Percentiles rank a stretch among this genome's conserved stretches.
These are phyloP conservation scores for Microcyclospora tardicrescens DNA, from an alignment of 2,329 filamentous ascomycete genomes.

Conservation along the genomic window DNA sequence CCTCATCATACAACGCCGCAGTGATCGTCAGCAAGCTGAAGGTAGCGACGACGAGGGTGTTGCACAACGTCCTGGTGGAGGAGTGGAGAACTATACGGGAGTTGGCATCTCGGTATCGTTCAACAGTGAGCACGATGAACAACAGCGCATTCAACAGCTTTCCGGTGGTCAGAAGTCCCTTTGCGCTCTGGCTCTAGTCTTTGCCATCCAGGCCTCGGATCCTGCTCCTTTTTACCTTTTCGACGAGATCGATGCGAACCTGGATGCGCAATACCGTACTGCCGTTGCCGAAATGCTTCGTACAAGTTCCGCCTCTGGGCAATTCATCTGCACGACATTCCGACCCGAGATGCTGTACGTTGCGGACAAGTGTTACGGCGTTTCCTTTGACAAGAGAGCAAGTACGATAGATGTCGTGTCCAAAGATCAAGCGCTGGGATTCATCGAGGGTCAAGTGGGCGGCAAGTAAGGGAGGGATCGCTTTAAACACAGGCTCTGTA, in stretches of 20 bases:
- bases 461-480: slow-evolving; percentile 12
- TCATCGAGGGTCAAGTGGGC: slow-evolving; percentile 72
- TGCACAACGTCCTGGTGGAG: slow-evolving; percentile 32
- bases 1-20: slow-evolving; percentile 82
- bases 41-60: slow-evolving; percentile 42
- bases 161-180: slow-evolving; percentile 93
- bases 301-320: slow-evolving; percentile 33
- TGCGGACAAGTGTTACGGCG: slow-evolving; percentile 95
- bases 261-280: slow-evolving; percentile 94
- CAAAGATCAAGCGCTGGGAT: slow-evolving; percentile 76
- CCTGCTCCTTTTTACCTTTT: slow-evolving; percentile 98
- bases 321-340: slow-evolving; percentile 99
- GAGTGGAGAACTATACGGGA: slow-evolving; percentile 88
- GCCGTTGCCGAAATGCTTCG: slow-evolving; percentile 83
- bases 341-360: slow-evolving; percentile 90
- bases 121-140: slow-evolving; percentile 96
- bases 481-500: too few species aligned
- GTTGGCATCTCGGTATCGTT: slow-evolving; percentile 96
- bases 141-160: slow-evolving; percentile 93
- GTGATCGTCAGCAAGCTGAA: slow-evolving; percentile 50
- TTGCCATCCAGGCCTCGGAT: slow-evolving; percentile 96
- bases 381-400: slow-evolving; percentile 83
- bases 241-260: slow-evolving; percentile 95
- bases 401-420: slow-evolving; percentile 85
- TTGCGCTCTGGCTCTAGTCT: slow-evolving; percentile 92